phyloP scores from a whole-genome alignment of 2,329 filamentous ascomycete species.

The Aureobasidium vineae region DNA sequence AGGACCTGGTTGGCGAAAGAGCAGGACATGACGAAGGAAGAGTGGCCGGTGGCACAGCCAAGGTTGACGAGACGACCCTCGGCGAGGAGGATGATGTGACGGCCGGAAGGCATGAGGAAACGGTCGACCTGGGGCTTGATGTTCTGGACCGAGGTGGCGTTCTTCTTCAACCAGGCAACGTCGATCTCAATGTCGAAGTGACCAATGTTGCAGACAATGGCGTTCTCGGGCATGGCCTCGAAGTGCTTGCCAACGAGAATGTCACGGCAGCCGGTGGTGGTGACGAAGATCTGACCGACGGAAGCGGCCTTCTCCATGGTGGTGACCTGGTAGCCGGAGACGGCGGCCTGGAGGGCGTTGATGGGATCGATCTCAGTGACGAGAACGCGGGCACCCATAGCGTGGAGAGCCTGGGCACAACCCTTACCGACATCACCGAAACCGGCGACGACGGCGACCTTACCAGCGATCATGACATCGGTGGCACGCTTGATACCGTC shows the following conservation, averaged over 20 bases:
- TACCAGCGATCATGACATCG: slow-evolving; percentile 99
- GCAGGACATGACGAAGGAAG: slow-evolving; percentile 99
- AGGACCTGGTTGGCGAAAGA: slow-evolving; percentile 99
- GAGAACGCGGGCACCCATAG: slow-evolving; percentile 95
- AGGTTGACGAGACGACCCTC: slow-evolving; percentile 99
- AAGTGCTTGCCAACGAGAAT: slow-evolving; percentile 93
- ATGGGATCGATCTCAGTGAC: slow-evolving; percentile 98
- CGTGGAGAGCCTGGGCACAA: slow-evolving; percentile 90
- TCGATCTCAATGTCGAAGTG: slow-evolving; percentile 99
- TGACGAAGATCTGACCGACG: slow-evolving; percentile 95
- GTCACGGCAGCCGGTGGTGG: slow-evolving; percentile 98
- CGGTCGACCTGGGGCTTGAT: slow-evolving; percentile 99
- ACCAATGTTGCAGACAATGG: slow-evolving; percentile 99
- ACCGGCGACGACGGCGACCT: slow-evolving; percentile 95
- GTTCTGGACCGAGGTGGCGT: slow-evolving; percentile 89
- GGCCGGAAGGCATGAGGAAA: slow-evolving; percentile 88
- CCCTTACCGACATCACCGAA: slow-evolving; percentile 99
- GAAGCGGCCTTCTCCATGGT: slow-evolving; percentile 96
- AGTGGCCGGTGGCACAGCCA: slow-evolving; percentile 98
- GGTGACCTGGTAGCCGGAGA: slow-evolving; percentile 93
- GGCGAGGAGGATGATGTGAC: slow-evolving; percentile 96
- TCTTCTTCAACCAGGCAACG: slow-evolving; percentile 98
- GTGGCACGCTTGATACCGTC: slow-evolving; percentile 99
- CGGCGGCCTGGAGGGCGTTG: slow-evolving; percentile 98
- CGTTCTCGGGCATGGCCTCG: slow-evolving; percentile 92